Base-by-base conservation (phyloP, 2,329 filamentous ascomycete genomes). In the Amauroascus niger region DNA sequence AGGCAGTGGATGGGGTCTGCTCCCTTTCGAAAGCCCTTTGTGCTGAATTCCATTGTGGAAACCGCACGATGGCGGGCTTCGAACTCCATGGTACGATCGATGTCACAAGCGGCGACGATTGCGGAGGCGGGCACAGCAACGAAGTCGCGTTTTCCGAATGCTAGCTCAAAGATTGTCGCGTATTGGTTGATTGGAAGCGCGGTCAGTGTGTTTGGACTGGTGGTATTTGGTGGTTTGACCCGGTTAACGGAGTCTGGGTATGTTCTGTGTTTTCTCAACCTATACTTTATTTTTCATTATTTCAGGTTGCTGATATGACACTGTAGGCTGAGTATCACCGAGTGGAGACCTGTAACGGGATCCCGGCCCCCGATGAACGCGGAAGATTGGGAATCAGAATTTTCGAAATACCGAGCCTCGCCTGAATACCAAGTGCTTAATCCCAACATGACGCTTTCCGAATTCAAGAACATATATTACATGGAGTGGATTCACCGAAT, bases 381-480 rank as follows among this genome's bases (percentile, higher is more conserved):
- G 22, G 82, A 78, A 55, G 87, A 91, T 66, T 98, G 93, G 93
- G 84, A 95, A 62, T 82, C 83, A 59, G 93, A 97, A 65, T 98
- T 97, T 73, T 76, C 83, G 53, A 93, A 94, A 71, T 98, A 98
- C 76, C 84, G 86, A 60, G 81, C 86, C 41, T 95, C 89, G 18
- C 93, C 93, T 58, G 93, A 98, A 71, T 98, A 91, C 74, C 82
- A 87, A 65, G 80, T 89, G 58, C 79, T 98, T 62, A 98, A 98
- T 73, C 86, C 90, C 30, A 81, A 88, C 68, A 98, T 98, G 93
- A 85, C 80, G 30, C 77, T 98, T 54, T 79, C 83, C 55, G 93
- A 98, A 68, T 98, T 97, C 76, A 96, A 97, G 72, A 86, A 93
- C 68, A 98, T 98, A 61, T 98, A 97, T 79, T 98, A 86, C 70